These are phyloP conservation scores for Bolboschoenoplectus hybrid DNA, from an alignment of 202 grass and related monocot genomes.

Conservation along the genomic window DNA sequence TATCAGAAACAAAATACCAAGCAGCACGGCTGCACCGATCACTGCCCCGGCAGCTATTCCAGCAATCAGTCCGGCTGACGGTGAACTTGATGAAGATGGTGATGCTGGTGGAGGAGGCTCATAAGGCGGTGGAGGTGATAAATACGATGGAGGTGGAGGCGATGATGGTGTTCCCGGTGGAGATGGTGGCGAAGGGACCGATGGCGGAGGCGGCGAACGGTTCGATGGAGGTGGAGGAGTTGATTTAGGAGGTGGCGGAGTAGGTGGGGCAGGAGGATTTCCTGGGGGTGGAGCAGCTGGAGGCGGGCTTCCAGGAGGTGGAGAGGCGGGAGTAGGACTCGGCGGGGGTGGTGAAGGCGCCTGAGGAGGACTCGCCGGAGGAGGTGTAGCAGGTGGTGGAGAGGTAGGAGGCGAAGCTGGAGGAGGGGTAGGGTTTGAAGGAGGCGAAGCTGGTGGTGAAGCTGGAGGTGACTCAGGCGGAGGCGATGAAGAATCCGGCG, in stretches of 20 bases:
- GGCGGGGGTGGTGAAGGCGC: neutral
- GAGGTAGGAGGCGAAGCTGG: neutral
- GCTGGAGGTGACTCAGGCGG: neutral
- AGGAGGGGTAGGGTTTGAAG: neutral
- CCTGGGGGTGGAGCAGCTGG: neutral
- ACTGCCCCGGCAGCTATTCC: constrained; percentile 47
- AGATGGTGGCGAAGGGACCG: constrained; percentile 11
- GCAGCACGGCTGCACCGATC: constrained; percentile 31
- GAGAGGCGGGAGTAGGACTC: neutral
- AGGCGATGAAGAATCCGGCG: neutral
- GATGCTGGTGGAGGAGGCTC: neutral
- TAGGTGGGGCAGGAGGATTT: neutral
- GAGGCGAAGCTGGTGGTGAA: neutral
- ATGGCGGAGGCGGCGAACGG: neutral
- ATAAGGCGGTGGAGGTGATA: constrained; percentile 25
- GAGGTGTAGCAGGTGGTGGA: neutral
- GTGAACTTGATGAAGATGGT: constrained; percentile 12
- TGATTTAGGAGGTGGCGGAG: neutral
- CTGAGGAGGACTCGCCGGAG: too few relatives aligned
- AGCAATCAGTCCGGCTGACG: neutral
- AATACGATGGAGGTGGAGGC: constrained; percentile 29
- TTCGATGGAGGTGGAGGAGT: constrained; percentile 15
- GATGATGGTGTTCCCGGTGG: neutral
- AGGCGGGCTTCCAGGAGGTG: too few relatives aligned
- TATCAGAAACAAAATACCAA: neutral